These are phyloP conservation scores for Ambrosia hybrid DNA, from an alignment of 140 eudicot species.

Conservation along the genomic window DNA sequence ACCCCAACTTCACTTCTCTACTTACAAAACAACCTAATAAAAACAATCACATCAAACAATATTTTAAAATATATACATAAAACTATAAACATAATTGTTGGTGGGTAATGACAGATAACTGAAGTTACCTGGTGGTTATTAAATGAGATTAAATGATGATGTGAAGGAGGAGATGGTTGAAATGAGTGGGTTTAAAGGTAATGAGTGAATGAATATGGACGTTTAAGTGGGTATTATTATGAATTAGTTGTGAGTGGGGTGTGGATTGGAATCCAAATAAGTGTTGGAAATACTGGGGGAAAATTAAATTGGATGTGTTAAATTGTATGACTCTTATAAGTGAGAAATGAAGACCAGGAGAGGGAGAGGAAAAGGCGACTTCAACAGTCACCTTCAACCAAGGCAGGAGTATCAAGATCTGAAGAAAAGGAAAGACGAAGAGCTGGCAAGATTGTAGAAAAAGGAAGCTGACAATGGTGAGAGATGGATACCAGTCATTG, in stretches of 20 bases:
- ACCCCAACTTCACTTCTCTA: conserved; percentile 27
- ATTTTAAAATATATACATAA: conserved; percentile 3
- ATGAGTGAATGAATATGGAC: conserved; percentile 42
- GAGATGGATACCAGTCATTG: no score
- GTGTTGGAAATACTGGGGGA: conserved; percentile 17
- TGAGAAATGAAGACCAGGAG: no score
- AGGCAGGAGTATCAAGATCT: no score
- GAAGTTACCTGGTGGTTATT: no score
- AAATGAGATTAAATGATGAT: conserved; percentile 13
- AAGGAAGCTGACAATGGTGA: no score
- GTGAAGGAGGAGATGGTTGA: neutral
- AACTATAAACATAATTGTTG: no score
- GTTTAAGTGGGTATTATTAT: conserved; percentile 27
- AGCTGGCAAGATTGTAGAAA: no score
- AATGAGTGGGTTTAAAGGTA: conserved; percentile 16
- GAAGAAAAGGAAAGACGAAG: no score
- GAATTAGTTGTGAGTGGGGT: conserved; percentile 36
- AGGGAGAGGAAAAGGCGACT: no score
- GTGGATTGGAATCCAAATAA: conserved; percentile 26
- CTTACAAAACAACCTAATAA: conserved; percentile 13
- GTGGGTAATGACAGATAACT: no score
- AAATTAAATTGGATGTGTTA: conserved; percentile 1
- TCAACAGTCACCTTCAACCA: no score
- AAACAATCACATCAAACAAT: neutral
- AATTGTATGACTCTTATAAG: conserved; percentile 1